Evolutionary conservation across 1,284 basidiomycete species (phyloP).

Genomic region (Boletellus dicymbophilus): DNA sequence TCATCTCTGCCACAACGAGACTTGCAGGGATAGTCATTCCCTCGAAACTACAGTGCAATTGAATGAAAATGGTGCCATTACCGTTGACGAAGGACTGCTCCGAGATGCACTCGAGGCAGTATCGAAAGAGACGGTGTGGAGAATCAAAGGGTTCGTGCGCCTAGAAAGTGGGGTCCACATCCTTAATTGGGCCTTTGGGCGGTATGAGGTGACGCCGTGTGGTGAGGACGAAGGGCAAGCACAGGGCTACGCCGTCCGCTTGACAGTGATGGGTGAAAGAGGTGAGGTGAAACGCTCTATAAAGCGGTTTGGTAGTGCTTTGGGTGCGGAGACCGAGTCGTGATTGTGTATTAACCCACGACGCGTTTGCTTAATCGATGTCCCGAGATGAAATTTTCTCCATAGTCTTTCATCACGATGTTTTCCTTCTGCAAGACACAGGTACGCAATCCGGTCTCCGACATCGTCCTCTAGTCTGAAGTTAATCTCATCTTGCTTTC

Average conservation of each 20-base stretch:
- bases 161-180: constrained; percentile 56
- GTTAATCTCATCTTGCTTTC: no score
- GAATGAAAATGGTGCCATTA: neutral
- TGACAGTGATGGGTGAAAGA: constrained; percentile 88
- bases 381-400: constrained; percentile 2
- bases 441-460: no score
- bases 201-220: constrained; percentile 66
- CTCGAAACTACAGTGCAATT: neutral
- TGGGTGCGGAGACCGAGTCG: constrained; percentile 46
- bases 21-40: constrained; percentile 13
- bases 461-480: no score
- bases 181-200: constrained; percentile 91
- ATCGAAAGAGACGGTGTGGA: constrained; percentile 70
- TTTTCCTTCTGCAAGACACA: no score
- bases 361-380: constrained; percentile 7
- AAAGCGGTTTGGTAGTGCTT: constrained; percentile 52
- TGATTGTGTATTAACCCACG: no score
- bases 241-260: constrained; percentile 42
- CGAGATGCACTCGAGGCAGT: constrained; percentile 50
- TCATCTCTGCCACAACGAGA: constrained; percentile 32
- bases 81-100: constrained; percentile 38
- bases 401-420: constrained; percentile 26
- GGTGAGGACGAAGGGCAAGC: constrained; percentile 34
- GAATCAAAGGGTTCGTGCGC: constrained; percentile 82
- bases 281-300: constrained; percentile 73